Conservation (phyloP, 2,329 filamentous ascomycete species). For the Pyrenophora graminea region DNA sequence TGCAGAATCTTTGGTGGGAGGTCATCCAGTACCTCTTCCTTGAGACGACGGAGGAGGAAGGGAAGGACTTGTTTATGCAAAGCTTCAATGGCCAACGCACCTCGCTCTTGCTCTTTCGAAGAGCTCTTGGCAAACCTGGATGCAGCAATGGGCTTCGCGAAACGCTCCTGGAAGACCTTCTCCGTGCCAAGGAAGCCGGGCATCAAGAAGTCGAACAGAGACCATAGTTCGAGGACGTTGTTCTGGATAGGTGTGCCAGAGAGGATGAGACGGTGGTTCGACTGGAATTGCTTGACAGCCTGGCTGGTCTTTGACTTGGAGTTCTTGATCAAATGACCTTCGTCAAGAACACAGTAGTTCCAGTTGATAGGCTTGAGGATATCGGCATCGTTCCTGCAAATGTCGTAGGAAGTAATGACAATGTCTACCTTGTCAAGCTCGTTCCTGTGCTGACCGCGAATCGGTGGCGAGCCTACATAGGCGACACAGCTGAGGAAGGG, state of each 20-base stretch:
- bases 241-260: slow-evolving; percentile 98
- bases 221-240: slow-evolving; percentile 96
- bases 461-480: slow-evolving; percentile 85
- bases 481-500: slow-evolving; percentile 89
- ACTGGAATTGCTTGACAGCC: slow-evolving; percentile 85
- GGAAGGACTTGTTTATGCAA: slow-evolving; percentile 97
- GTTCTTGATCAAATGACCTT: slow-evolving; percentile 98
- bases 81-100: slow-evolving; percentile 95
- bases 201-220: slow-evolving; percentile 98
- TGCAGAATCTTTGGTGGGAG: slow-evolving; percentile 97
- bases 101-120: slow-evolving; percentile 96
- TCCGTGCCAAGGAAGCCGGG: slow-evolving; percentile 95
- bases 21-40: slow-evolving; percentile 96
- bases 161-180: slow-evolving; percentile 94
- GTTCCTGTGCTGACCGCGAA: slow-evolving; percentile 72
- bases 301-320: slow-evolving; percentile 94
- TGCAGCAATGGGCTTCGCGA: slow-evolving; percentile 91
- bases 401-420: slow-evolving; percentile 96
- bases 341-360: slow-evolving; percentile 97
- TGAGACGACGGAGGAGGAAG: slow-evolving; percentile 92
- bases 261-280: slow-evolving; percentile 93
- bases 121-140: slow-evolving; percentile 96
- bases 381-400: slow-evolving; percentile 94
- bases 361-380: slow-evolving; percentile 80
- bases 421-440: slow-evolving; percentile 80